phyloP scores from a whole-genome alignment of 345 rosid genomes.

The Dipteronia dyeriana region DNA sequence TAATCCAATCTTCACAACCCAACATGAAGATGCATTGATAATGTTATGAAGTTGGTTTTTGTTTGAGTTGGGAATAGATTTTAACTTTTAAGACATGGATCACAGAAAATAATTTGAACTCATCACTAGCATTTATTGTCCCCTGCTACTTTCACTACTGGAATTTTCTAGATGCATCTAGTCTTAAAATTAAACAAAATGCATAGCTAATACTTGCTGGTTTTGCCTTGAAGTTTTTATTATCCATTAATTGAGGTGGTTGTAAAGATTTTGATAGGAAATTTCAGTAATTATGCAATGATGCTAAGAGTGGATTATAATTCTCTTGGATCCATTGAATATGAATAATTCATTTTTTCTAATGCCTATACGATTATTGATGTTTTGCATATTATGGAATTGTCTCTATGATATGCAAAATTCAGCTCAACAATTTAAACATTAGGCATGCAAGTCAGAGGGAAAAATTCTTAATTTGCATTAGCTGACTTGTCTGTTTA shows the following conservation, averaged over 20 bases:
- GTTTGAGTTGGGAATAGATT: no score
- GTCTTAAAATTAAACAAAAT: background rate
- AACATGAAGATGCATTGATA: no score
- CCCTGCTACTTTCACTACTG: background rate
- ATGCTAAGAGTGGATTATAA: background rate
- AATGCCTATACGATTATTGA: background rate
- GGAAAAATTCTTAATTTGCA: slow-evolving; percentile 1
- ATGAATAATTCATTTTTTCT: background rate
- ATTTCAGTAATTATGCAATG: background rate
- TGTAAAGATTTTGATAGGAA: background rate
- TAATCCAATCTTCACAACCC: no score
- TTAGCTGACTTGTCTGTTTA: slow-evolving; percentile 1
- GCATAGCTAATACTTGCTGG: background rate
- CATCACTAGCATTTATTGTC: background rate
- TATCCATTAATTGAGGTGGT: background rate
- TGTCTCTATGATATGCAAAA: background rate
- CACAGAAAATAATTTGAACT: background rate
- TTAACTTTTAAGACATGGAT: no score
- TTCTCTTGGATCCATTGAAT: background rate
- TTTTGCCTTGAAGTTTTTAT: background rate
- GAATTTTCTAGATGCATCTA: background rate
- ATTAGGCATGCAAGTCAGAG: background rate
- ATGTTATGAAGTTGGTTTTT: no score
- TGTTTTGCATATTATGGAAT: background rate
- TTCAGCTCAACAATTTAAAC: background rate